phyloP scores from a whole-genome alignment of 768 basidiomycete genomes.

The Russula lepida region DNA sequence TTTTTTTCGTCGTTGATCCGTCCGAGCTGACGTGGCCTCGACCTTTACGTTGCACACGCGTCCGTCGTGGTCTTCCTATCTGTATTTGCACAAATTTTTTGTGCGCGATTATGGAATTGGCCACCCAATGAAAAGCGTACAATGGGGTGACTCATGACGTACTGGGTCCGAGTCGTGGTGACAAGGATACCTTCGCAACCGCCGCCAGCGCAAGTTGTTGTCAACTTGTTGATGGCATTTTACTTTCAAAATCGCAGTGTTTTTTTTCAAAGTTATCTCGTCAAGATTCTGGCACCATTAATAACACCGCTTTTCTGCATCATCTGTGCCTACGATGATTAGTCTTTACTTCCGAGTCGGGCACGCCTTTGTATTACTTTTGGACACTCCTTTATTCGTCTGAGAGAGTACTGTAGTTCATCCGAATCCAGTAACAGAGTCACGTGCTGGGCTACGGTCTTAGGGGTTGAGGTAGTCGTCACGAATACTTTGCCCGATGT shows the following conservation, averaged over 20 bases:
- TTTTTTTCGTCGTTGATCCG: background rate
- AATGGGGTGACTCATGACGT: constrained; percentile 1
- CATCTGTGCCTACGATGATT: background rate
- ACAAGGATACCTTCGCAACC: too few relatives aligned
- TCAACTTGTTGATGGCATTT: too few relatives aligned
- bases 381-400: background rate
- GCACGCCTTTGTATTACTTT: background rate
- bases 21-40: background rate
- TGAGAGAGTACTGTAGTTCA: too few relatives aligned
- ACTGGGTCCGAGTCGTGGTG: background rate
- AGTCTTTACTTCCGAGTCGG: background rate
- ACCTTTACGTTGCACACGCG: constrained; percentile 10
- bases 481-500: background rate
- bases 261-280: too few relatives aligned
- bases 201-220: too few relatives aligned
- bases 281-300: too few relatives aligned
- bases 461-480: too few relatives aligned
- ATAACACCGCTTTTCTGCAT: too few relatives aligned
- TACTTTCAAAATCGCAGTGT: too few relatives aligned
- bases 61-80: background rate
- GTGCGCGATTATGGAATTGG: constrained; percentile 9
- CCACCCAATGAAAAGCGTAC: constrained; percentile 6
- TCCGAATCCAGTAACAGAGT: too few relatives aligned
- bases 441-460: too few relatives aligned
- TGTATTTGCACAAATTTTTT: background rate